Base-by-base conservation (phyloP, 2,329 filamentous ascomycete genomes). In the Neodidymelliopsis sp. region DNA sequence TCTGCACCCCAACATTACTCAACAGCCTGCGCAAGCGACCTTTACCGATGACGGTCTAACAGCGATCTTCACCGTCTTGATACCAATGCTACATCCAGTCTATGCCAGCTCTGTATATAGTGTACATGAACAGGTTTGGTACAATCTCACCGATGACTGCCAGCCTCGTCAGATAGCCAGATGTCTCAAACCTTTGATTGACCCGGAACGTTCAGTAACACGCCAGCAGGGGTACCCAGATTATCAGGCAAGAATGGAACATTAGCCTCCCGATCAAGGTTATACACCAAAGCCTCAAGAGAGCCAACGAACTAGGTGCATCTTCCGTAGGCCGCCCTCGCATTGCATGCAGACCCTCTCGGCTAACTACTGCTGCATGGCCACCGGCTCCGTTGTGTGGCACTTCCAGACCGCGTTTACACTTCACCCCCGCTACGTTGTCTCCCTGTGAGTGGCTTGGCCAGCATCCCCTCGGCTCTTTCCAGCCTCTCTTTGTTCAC, bases 201-300 rank as follows among this genome's bases (percentile, higher is more conserved):
- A 12, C 24, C 13, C 23, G 15, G 31, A 20, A 24, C 7, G 29
- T 12, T 29, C 20, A 31, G 23, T 16, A 36, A 18, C 18, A 24
- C 13, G 30, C 18, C n/a, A 15, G 22, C 18, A 40, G 29, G 22
- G 19, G 16, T 25, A 15, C 28, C 18, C 20, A 24, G 20, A 27
- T 12, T 38, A 20, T 27, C 15, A 29, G 10, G 4, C 19, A 37
- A 12, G 23, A 16, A 30, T 22, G 6, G 12, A 33, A n/a, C 8
- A 13, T 15, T 16, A 13, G 13, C 22, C 4, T 13, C 30, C 13
- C n/a, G n/a, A n/a, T n/a, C n/a, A n/a, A n/a, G n/a, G n/a, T n/a
- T n/a, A n/a, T n/a, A n/a, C n/a, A n/a, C n/a, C n/a, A n/a, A n/a
- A 44, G 41, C 30, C 38, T 27, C 29, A 18, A 9, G 22, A 25